Base-by-base conservation (phyloP, 768 basidiomycete species). In the Brasilioporus rufonigricans region DNA sequence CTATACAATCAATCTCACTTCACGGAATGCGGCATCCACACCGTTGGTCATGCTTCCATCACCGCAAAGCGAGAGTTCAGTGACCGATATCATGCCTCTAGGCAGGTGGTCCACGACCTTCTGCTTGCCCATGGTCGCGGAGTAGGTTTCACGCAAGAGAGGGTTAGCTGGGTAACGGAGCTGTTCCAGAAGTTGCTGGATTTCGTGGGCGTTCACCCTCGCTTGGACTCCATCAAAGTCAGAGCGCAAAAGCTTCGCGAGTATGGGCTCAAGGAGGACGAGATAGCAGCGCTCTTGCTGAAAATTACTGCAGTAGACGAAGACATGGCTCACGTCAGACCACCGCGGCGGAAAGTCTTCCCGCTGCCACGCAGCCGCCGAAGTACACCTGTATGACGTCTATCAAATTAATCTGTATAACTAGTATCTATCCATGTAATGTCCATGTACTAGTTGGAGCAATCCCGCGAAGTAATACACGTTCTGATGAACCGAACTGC, bases 31-130 rank as follows among this genome's bases (percentile, higher is more conserved):
- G 60, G 57, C n/a, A 67, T 75, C 23, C 40, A 41, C 19, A 55
- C 58, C 18, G 32, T 60, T 38, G 70, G 59, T 32, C 71, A 73
- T 29, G 73, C 70, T 33, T 73, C 71, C 57, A 64, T 67, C 6
- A 74, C 77, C 16, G 61, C 76, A 44, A 71, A 53, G 29, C 64
- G 55, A 47, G 50, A 56, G n/a, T 61, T 72, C 44, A 41, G 60
- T 14, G 62, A 72, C 7, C 64, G 64, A 39, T 69, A 69, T 46
- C 21, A 32, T 24, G 44, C 51, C 39, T 69, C 68, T 36, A 55
- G 67, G 46, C 44, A 56, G 54, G 55, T 31, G 33, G 61, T 69
- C 27, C 60, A 61, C 32, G 60, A 61, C 11, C 65, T 69, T 41
- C 46, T 69, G 1, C 26, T 64, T 14, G 24, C 55, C 9, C 59